phyloP scores from a whole-genome alignment of 345 rosid genomes.

The Fremontodendron californicum region DNA sequence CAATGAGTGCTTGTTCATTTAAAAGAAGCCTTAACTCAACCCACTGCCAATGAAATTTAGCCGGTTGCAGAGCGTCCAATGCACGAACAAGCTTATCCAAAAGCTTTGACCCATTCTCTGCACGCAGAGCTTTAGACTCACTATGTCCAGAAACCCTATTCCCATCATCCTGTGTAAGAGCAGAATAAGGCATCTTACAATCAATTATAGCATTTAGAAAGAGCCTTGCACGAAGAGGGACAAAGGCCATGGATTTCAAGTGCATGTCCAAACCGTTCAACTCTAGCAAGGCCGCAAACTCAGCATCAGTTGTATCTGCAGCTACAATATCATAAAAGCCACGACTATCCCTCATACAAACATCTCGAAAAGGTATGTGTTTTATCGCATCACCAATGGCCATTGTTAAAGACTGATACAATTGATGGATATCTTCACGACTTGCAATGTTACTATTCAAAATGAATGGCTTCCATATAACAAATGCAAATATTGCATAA shows the following conservation, averaged over 20 bases:
- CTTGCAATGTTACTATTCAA: constrained; percentile 38
- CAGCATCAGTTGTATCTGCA: constrained; percentile 82
- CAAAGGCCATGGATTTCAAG: constrained; percentile 62
- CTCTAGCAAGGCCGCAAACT: constrained; percentile 70
- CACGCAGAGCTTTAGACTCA: constrained; percentile 45
- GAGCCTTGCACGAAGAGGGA: constrained; percentile 91
- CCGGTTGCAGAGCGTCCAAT: constrained; percentile 85
- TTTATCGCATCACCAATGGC: constrained; percentile 79
- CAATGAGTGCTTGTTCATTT: constrained; percentile 89
- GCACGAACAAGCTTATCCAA: constrained; percentile 75
- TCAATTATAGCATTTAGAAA: constrained; percentile 83
- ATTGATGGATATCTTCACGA: constrained; percentile 78
- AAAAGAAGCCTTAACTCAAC: constrained; percentile 94
- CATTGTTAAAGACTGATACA: constrained; percentile 65
- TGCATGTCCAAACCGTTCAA: constrained; percentile 66
- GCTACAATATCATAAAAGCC: constrained; percentile 81
- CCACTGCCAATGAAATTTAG: constrained; percentile 99
- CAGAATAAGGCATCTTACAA: constrained; percentile 57
- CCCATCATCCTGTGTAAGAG: constrained; percentile 48
- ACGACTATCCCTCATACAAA: constrained; percentile 77
- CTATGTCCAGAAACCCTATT: constrained; percentile 45
- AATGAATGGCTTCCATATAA: constrained; percentile 75
- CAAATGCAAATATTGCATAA: constrained; percentile 73
- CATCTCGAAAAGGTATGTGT: constrained; percentile 88
- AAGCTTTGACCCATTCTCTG: constrained; percentile 63